phyloP scores from a whole-genome alignment of 1,284 basidiomycete genomes.

The Sanghuangporus baumii region DNA sequence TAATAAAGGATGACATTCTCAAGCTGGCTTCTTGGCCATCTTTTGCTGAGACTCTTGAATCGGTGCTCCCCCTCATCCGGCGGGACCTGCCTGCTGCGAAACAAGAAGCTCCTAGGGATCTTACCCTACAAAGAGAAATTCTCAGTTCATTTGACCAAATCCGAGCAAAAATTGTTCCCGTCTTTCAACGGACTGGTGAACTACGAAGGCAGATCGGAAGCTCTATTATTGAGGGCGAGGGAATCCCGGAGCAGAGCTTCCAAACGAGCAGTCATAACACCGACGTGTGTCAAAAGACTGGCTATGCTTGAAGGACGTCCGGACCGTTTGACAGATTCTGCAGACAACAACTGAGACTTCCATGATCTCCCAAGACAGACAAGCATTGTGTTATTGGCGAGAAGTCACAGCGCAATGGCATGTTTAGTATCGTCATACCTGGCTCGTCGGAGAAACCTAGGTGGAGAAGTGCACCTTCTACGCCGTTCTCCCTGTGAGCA shows the following conservation, averaged over 20 bases:
- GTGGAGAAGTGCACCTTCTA: not conserved
- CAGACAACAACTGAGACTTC: not conserved
- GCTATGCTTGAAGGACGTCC: not conserved
- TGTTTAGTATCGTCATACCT: not conserved
- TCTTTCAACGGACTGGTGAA: not conserved
- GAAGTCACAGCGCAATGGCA: not conserved
- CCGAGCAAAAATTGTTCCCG: not conserved
- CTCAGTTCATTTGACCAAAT: not conserved
- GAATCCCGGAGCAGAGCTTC: not conserved
- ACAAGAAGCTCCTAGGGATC: not conserved
- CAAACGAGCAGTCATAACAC: not conserved
- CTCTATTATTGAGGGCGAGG: not conserved
- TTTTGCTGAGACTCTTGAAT: not conserved
- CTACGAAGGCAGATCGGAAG: not conserved
- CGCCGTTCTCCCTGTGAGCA: not conserved
- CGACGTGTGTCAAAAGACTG: not conserved
- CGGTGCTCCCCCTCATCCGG: not conserved
- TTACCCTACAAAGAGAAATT: not conserved
- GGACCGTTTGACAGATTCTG: not conserved
- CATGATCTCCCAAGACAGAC: not conserved
- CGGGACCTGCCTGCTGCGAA: not conserved
- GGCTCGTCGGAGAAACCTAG: not conserved
- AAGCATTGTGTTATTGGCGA: not conserved
- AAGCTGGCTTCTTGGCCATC: not conserved
- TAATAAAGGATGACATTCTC: not conserved